Base-by-base conservation (phyloP, 192 early-diverging fungal genomes). In the Dissophora globulifera region DNA sequence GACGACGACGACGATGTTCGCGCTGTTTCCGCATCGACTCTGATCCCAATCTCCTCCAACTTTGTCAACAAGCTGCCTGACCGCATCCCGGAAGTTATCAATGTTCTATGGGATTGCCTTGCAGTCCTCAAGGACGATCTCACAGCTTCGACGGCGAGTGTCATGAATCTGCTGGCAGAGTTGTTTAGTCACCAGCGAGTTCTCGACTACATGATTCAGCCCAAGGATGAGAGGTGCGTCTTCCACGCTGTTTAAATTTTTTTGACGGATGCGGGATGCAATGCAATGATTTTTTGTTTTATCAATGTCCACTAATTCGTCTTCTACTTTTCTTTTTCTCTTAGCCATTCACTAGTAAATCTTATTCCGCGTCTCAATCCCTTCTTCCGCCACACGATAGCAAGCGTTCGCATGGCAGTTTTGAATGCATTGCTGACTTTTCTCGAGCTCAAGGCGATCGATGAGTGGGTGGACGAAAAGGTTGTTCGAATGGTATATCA, bases 1-100 rank as follows among this genome's bases (percentile, higher is more conserved):
- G 94, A 96, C 53, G 78, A 80, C 42, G 95, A 99, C 78, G 98
- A 99, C 71, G 96, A 98, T 70, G 96, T 99, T 20, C 88, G 96
- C 4, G 89, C 93, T 11, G 96, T 98, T 9, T 91, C 93, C 12
- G 95, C 98, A 0, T 89, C 94, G 3, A 93, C 95, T 4, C 78
- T 99, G 62, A 75, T 96, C 25, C 98, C 98, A 3, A 86, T 99
- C 52, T 89, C 89, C 0, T 92, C 92, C 27, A 79, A 88, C 38
- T 84, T 98, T 67, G 91, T 94, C 11, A 60, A 85, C 13, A 82
- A 92, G 48, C 81, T 92, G 38, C 82, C 89, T 3, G 64, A 86
- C 2, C 86, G 88, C 8, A 84, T 99, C 9, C 88, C 86, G 42
- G 81, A 87, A 45, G 86, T 99, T 19, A 86, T 98, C 19, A 75